phyloP scores from a whole-genome alignment of 768 basidiomycete genomes.

The Lentinula boryana region DNA sequence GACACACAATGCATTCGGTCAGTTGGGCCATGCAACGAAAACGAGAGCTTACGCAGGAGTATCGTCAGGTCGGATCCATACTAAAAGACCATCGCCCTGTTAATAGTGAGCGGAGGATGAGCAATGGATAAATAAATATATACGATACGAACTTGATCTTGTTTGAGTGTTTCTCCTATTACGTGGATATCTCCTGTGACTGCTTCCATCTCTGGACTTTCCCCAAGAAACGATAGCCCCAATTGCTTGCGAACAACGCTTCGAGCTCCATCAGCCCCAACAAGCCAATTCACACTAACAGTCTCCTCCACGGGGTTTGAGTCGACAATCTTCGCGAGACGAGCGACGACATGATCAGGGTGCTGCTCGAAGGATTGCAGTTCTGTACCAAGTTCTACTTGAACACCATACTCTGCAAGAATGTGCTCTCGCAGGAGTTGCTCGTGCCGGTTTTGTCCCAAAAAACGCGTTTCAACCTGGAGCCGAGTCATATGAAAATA shows the following conservation, averaged over 20 bases:
- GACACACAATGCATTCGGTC: not conserved
- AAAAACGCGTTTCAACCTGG: constrained; percentile 13
- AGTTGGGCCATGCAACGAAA: not conserved
- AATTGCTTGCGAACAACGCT: constrained; percentile 32
- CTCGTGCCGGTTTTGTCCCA: constrained; percentile 24
- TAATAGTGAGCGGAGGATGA: constrained; percentile 6
- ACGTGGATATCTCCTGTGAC: constrained; percentile 30
- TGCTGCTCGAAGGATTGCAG: constrained; percentile 26
- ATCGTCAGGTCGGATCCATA: not conserved
- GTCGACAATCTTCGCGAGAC: constrained; percentile 15
- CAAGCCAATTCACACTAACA: constrained; percentile 23
- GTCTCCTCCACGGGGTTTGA: constrained; percentile 20
- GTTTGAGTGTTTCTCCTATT: constrained; percentile 13
- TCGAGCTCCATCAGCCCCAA: constrained; percentile 36
- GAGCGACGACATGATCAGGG: constrained; percentile 22
- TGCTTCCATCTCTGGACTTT: constrained; percentile 22
- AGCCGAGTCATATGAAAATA: not conserved
- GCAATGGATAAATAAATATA: not conserved
- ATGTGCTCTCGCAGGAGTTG: constrained; percentile 23
- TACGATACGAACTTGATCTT: not conserved
- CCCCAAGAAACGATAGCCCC: constrained; percentile 35
- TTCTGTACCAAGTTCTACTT: constrained; percentile 30
- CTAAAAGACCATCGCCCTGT: not conserved
- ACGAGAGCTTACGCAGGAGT: not conserved
- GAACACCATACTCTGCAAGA: constrained; percentile 13